Percentiles rank a stretch among this genome's conserved stretches.
phyloP scores from a whole-genome alignment of 2,329 filamentous ascomycete genomes.

The Nigrospora sphaerica region DNA sequence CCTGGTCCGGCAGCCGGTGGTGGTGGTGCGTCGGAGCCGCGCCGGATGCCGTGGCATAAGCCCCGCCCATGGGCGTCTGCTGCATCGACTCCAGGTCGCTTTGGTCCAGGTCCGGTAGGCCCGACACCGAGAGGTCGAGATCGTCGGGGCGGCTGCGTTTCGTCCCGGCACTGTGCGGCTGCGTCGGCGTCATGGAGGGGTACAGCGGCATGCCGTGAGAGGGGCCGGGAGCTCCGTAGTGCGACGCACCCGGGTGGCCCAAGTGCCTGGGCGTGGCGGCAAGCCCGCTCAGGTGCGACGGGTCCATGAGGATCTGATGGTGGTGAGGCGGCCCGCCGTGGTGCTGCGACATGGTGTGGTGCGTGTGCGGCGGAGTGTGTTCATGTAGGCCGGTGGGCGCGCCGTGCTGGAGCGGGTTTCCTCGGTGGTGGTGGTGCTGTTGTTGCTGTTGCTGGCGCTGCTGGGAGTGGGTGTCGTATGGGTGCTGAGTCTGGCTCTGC shows the following conservation, averaged over 20 bases:
- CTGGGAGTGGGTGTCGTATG: conserved; percentile 43
- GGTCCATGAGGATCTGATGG: conserved; percentile 50
- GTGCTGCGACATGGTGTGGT: conserved; percentile 33
- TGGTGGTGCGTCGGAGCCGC: conserved; percentile 66
- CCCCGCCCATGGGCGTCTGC: conserved; percentile 42
- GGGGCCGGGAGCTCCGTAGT: conserved; percentile 42
- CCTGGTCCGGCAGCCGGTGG: conserved; percentile 69
- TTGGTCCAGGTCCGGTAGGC: conserved; percentile 45
- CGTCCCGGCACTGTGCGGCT: conserved; percentile 24
- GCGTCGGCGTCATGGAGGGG: conserved; percentile 36
- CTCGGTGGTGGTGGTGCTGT: conserved; percentile 34
- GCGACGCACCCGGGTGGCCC: conserved; percentile 43
- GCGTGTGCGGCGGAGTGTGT: conserved; percentile 27
- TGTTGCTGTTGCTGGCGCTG: conserved; percentile 15
- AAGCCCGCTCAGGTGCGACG: conserved; percentile 45
- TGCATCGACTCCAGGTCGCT: conserved; percentile 49
- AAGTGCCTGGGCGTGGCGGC: conserved; percentile 35
- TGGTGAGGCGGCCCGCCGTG: conserved; percentile 36
- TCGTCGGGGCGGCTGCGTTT: conserved; percentile 54
- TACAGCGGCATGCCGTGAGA: conserved; percentile 43
- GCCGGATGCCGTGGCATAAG: conserved; percentile 37
- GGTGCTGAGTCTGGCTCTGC: conserved; percentile 56
- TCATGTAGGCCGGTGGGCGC: conserved; percentile 40
- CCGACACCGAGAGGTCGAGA: conserved; percentile 46
- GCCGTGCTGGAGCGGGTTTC: conserved; percentile 41